Evolutionary conservation across 495 filamentous ascomycete species (phyloP).

Genomic region (Hypoxylon perforatum): DNA sequence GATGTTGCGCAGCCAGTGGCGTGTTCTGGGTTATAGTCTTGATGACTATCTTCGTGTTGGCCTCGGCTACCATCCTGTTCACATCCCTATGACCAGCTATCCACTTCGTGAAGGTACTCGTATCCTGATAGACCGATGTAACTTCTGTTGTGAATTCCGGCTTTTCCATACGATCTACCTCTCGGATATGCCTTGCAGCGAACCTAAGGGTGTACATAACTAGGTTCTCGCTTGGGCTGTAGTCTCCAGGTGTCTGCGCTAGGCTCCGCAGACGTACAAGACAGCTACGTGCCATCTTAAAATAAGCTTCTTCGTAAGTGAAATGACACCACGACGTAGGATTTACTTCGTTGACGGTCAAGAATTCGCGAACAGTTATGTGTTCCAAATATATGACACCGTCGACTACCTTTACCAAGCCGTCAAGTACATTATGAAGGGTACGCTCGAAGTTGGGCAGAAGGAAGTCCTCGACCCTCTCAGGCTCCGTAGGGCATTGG

Average conservation of each 20-base stretch:
- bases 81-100: background rate
- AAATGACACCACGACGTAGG: background rate
- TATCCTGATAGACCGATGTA: background rate
- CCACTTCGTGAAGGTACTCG: background rate
- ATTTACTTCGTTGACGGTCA: background rate
- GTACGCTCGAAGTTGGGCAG: background rate
- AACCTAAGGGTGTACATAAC: background rate
- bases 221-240: background rate
- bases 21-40: background rate
- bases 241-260: background rate
- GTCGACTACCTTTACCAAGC: background rate
- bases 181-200: background rate
- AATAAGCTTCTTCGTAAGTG: background rate
- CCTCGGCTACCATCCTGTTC: background rate
- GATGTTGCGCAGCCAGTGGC: background rate
- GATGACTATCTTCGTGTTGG: background rate
- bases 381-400: background rate
- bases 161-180: background rate
- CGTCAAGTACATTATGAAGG: background rate
- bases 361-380: background rate
- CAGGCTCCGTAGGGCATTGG: background rate
- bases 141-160: background rate
- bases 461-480: background rate
- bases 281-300: background rate
- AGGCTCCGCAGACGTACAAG: background rate